A percentile compares a stretch with the other conserved stretches of the same genome.
Conservation (phyloP, 1,284 basidiomycete genomes). For the Exobasidium rhododendri region DNA sequence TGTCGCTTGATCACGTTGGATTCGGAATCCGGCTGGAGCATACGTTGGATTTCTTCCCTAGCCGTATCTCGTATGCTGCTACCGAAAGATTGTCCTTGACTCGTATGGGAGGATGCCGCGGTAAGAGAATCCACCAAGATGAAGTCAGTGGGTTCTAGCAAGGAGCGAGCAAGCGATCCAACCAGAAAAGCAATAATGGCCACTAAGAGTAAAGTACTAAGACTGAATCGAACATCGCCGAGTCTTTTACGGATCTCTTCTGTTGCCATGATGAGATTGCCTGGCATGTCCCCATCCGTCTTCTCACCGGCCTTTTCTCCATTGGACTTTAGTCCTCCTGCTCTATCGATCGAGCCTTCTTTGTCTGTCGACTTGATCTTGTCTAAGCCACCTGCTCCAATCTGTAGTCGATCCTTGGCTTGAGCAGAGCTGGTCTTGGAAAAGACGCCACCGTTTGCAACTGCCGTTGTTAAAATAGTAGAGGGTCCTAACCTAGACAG, state of each 20-base stretch:
- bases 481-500: conserved; percentile 34
- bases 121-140: conserved; percentile 56
- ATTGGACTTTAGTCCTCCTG: background rate
- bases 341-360: background rate
- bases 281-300: background rate
- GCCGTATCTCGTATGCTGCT: background rate
- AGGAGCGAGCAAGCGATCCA: conserved; percentile 79
- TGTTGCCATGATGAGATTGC: conserved; percentile 6
- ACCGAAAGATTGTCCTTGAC: background rate
- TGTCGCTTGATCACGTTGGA: background rate
- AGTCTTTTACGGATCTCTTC: conserved; percentile 14
- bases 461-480: conserved; percentile 36
- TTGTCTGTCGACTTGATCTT: conserved; percentile 4
- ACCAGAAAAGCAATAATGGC: conserved; percentile 84
- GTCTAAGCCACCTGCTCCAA: background rate
- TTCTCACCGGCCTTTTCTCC: background rate
- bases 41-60: background rate
- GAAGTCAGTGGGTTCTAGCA: conserved; percentile 87
- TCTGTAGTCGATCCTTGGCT: background rate
- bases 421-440: conserved; percentile 4
- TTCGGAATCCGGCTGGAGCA: too few relatives aligned
- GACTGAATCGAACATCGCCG: conserved; percentile 27
- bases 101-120: background rate
- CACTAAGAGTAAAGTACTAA: conserved; percentile 62
- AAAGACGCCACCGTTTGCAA: conserved; percentile 24